Evolutionary conservation across 208 protist species (phyloP), one percentile per base, ranked within the genome.

Genomic region (Blechomonas ayalai): DNA sequence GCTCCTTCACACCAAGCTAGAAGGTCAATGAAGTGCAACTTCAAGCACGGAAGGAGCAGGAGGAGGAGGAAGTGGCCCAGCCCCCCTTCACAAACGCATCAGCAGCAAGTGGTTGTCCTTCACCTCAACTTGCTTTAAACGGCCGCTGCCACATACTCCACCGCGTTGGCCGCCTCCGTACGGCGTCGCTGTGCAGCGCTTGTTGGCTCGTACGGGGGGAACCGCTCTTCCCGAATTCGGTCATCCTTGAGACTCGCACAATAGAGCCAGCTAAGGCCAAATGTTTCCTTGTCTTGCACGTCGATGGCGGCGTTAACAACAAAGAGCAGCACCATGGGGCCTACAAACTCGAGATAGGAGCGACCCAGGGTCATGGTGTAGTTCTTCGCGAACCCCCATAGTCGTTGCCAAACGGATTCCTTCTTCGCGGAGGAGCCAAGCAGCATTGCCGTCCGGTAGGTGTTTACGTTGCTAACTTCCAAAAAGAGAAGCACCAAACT

Each of bases 221-320:
- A 89, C 66, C 80, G 80, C 49, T 72, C 62, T 56, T 92, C 83
- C 1, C 83, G 67, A 27, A 72, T 56, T 20, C 55, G 49, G 29
- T 88, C 83, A 35, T 83, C 67, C 39, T 86, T 65, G 9, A 89
- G 34, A 4, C 54, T 44, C 2, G 73, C 60, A 49, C 54, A 69
- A 51, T 84, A 66, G 19, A 89, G 22, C 83, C 83, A 92, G 20
- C 70, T 54, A 7, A 92, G 79, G 3, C 83, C 83, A 46, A 92
- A 87, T 20, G 60, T 65, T 39, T 89, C 83, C 48, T 62, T 70
- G 60, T 92, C 83, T 25, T 74, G 65, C n/a, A 37, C 46, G 31
- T 71, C 63, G 15, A 84, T 36, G 10, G 66, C 70, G 59, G 70
- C 65, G 57, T 69, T 71, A 16, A 73, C 68, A 0, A 63, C 67